A percentile compares a stretch with the other conserved stretches of the same genome.
Conservation (phyloP, 352 stramenopile genomes). For the Phytophthora foliorum region DNA sequence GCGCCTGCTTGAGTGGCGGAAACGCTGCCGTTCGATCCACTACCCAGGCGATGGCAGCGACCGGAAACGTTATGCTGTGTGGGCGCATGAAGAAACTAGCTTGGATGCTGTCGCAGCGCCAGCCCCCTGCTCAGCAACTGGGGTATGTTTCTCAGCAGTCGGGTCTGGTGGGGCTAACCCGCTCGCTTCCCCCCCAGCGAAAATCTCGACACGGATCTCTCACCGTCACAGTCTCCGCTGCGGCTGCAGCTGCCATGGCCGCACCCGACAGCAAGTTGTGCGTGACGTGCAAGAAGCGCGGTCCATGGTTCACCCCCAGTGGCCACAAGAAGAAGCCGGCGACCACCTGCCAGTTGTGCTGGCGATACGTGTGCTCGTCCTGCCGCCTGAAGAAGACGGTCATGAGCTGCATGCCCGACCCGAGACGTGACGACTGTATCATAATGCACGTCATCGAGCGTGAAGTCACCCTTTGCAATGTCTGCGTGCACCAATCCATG, state of each 20-base stretch:
- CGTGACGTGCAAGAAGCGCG: constrained; percentile 49
- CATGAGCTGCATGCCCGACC: constrained; percentile 34
- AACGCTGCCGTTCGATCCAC: constrained; percentile 41
- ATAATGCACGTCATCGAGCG: constrained; percentile 38
- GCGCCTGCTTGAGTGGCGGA: constrained; percentile 41
- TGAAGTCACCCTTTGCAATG: constrained; percentile 48
- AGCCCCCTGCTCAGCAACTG: constrained; percentile 21
- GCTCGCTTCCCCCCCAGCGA: constrained; percentile 24
- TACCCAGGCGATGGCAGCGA: constrained; percentile 45
- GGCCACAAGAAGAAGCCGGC: constrained; percentile 46
- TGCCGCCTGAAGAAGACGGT: constrained; percentile 66
- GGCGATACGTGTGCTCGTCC: constrained; percentile 57
- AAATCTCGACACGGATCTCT: constrained; percentile 31
- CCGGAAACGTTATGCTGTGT: constrained; percentile 50
- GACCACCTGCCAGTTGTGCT: constrained; percentile 56
- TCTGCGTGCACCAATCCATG: constrained; percentile 52
- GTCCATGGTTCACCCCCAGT: constrained; percentile 34
- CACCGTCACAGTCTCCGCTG: constrained; percentile 37
- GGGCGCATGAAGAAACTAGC: constrained; percentile 76
- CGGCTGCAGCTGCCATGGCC: constrained; percentile 26
- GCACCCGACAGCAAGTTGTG: constrained; percentile 37
- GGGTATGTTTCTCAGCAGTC: constrained; percentile 26
- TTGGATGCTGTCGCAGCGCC: constrained; percentile 57
- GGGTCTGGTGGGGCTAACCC: constrained; percentile 31
- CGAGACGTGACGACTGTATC: constrained; percentile 31